phyloP scores from a whole-genome alignment of 2,329 filamentous ascomycete species.

The Emergomyces pasteurianus region DNA sequence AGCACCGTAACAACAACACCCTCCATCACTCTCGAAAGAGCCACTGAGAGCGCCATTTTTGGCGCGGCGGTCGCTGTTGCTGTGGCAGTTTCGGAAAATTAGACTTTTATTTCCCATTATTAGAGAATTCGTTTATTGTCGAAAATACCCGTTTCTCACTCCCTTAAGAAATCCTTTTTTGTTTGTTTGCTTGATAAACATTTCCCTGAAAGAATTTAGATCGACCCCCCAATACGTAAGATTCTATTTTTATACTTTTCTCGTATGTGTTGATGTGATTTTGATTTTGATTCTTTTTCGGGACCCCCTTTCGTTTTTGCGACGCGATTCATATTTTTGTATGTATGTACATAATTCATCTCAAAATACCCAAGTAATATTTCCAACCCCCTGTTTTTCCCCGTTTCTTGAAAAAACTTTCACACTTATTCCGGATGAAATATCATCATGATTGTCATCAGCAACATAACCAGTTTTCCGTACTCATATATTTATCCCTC shows the following conservation, averaged over 20 bases:
- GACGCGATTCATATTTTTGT: background rate
- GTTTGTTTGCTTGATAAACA: no score
- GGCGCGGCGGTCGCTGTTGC: conserved; percentile 38
- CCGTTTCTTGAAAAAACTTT: no score
- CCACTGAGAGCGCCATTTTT: conserved; percentile 34
- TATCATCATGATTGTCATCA: no score
- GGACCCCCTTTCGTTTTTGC: background rate
- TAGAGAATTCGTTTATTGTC: background rate
- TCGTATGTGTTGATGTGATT: no score
- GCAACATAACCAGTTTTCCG: no score
- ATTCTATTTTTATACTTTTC: no score
- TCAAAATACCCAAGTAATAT: no score
- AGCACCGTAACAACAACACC: conserved; percentile 10
- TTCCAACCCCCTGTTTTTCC: no score
- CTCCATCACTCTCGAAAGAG: conserved; percentile 29
- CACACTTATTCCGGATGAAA: no score
- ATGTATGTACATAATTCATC: no score
- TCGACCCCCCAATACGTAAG: background rate
- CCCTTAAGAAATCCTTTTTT: background rate
- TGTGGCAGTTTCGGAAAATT: conserved; percentile 22
- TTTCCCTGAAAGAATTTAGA: background rate
- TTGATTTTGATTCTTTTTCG: no score
- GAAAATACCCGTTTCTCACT: background rate
- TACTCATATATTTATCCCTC: background rate
- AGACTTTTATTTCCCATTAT: conserved; percentile 4